Percentiles rank a stretch among this genome's conserved stretches.
These are phyloP conservation scores for Spinacia oleracea DNA, from an alignment of 179 eudicot species.

Conservation along the genomic window DNA sequence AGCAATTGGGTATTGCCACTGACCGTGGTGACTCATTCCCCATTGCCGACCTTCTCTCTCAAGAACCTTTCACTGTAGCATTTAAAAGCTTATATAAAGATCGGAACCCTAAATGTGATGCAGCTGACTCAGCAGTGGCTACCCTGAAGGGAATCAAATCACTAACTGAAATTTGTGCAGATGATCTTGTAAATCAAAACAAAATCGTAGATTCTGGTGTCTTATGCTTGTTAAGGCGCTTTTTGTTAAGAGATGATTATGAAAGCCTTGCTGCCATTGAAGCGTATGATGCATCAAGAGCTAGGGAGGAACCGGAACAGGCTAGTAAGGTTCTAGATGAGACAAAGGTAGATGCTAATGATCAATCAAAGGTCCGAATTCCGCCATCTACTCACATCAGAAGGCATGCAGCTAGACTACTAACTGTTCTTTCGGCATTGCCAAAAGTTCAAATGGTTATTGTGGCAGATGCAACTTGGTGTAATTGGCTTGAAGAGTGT, in stretches of 20 bases:
- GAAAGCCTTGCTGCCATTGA: conserved; percentile 94
- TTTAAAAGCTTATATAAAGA: conserved; percentile 73
- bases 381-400: conserved; percentile 86
- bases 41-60: conserved; percentile 70
- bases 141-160: conserved; percentile 94
- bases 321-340: conserved; percentile 46
- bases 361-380: conserved; percentile 61
- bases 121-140: conserved; percentile 88
- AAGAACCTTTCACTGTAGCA: conserved; percentile 78
- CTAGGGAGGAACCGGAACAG: conserved; percentile 57
- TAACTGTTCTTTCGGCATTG: conserved; percentile 72
- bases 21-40: conserved; percentile 54
- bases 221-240: conserved; percentile 77
- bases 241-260: conserved; percentile 83
- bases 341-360: conserved; percentile 44
- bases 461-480: conserved; percentile 59
- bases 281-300: conserved; percentile 95
- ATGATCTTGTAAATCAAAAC: conserved; percentile 61
- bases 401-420: conserved; percentile 87
- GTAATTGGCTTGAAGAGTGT: conserved; percentile 95
- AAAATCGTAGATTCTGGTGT: conserved; percentile 75
- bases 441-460: conserved; percentile 81
- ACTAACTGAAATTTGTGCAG: conserved; percentile 81
- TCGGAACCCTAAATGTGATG: conserved; percentile 56
- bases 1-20: conserved; percentile 51